Percentiles rank a stretch among this genome's conserved stretches.
These are phyloP conservation scores for Globisporangium nunn DNA, from an alignment of 352 stramenopile species.

Conservation along the genomic window DNA sequence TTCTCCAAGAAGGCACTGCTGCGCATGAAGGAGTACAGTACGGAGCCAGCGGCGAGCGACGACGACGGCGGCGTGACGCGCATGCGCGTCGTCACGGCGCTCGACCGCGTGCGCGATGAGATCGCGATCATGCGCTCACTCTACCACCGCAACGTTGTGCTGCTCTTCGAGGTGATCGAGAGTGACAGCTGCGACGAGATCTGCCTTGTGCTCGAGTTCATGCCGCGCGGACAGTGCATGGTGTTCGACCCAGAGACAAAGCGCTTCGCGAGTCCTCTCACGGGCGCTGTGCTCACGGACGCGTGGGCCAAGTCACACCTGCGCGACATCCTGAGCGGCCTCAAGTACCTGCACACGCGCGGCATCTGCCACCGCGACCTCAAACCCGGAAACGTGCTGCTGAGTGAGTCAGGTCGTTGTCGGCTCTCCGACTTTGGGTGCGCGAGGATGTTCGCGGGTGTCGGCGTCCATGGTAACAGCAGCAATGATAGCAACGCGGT, in stretches of 20 bases:
- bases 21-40: slow-evolving; percentile 77
- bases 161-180: slow-evolving; percentile 90
- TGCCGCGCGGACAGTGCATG: slow-evolving; percentile 79
- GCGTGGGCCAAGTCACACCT: slow-evolving; percentile 56
- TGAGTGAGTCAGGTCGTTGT: slow-evolving; percentile 72
- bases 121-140: slow-evolving; percentile 84
- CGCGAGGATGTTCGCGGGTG: slow-evolving; percentile 30
- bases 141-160: slow-evolving; percentile 87
- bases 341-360: slow-evolving; percentile 73
- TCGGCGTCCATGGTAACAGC: neutral
- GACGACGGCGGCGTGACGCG: slow-evolving; percentile 9
- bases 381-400: slow-evolving; percentile 87
- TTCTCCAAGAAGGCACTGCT: slow-evolving; percentile 70
- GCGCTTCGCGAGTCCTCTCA: slow-evolving; percentile 65
- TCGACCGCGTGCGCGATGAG: slow-evolving; percentile 78
- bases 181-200: slow-evolving; percentile 67
- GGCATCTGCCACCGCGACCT: slow-evolving; percentile 86
- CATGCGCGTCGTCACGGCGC: slow-evolving; percentile 72
- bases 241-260: slow-evolving; percentile 56
- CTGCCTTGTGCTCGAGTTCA: slow-evolving; percentile 86
- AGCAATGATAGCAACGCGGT: neutral
- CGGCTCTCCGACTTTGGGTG: slow-evolving; percentile 88
- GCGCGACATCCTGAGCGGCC: slow-evolving; percentile 65
- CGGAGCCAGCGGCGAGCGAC: slow-evolving; percentile 8
- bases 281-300: slow-evolving; percentile 43